These are phyloP conservation scores for Mortierella antarctica DNA, from an alignment of 192 early-diverging fungal species.

Conservation along the genomic window DNA sequence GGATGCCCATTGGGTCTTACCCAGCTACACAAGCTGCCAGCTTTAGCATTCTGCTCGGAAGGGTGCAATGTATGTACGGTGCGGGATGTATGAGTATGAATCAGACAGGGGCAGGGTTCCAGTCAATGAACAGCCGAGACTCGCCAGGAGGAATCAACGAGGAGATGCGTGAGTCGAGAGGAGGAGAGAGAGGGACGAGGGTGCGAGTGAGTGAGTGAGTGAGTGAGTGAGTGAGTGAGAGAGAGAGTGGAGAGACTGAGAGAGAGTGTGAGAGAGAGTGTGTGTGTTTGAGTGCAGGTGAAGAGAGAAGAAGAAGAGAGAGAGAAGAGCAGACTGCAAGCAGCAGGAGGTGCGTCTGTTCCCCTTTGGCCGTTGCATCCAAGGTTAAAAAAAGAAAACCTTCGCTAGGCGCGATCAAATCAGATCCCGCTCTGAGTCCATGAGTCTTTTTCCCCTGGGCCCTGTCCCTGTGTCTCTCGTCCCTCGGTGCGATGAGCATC, in stretches of 20 bases:
- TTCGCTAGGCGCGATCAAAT: not conserved
- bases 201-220: not conserved
- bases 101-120: too few species aligned
- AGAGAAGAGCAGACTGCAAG: not conserved
- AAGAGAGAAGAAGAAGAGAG: not conserved
- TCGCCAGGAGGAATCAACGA: not conserved
- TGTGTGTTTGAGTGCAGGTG: not conserved
- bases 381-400: not conserved
- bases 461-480: not conserved
- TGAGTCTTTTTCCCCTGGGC: not conserved
- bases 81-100: not conserved
- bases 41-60: slow-evolving; percentile 23
- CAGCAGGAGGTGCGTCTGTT: not conserved
- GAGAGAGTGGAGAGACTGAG: slow-evolving; percentile 3
- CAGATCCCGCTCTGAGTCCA: not conserved
- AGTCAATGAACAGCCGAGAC: too few species aligned
- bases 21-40: slow-evolving; percentile 47
- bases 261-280: not conserved
- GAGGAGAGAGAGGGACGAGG: not conserved
- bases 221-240: not conserved
- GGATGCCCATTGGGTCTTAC: slow-evolving; percentile 13
- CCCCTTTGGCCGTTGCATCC: not conserved
- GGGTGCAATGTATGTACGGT: not conserved
- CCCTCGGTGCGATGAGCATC: too few species aligned
- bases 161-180: not conserved